phyloP scores from a whole-genome alignment of 129 eudicot species.

The Glebionis coronaria region DNA sequence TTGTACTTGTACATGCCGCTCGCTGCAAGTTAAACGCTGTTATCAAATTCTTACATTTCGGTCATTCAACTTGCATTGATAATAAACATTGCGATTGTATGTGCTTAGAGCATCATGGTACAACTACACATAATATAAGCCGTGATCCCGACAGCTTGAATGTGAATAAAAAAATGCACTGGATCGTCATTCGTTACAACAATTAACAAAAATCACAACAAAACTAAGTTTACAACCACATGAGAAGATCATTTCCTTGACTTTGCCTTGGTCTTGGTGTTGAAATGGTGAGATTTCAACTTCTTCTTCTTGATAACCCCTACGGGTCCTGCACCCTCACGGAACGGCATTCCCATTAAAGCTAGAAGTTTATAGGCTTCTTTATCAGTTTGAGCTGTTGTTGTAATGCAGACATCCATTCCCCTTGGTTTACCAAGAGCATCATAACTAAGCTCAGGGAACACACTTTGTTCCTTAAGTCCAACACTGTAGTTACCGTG shows the following conservation, averaged over 20 bases:
- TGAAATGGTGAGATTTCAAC: constrained; percentile 83
- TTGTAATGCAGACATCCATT: constrained; percentile 84
- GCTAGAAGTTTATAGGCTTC: constrained; percentile 70
- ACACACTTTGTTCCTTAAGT: constrained; percentile 72
- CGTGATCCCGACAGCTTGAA: background rate
- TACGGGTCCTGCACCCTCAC: constrained; percentile 59
- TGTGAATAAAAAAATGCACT: constrained; percentile 16
- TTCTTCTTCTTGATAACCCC: constrained; percentile 51
- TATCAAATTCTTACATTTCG: no score
- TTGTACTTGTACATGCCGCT: no score
- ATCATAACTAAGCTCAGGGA: constrained; percentile 80
- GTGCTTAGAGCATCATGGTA: constrained; percentile 16
- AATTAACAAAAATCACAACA: constrained; percentile 21
- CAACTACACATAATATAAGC: constrained; percentile 23
- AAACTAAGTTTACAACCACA: background rate
- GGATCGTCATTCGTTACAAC: constrained; percentile 6
- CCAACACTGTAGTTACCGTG: constrained; percentile 94
- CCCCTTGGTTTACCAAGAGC: constrained; percentile 77
- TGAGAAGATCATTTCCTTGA: constrained; percentile 28
- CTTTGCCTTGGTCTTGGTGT: constrained; percentile 70
- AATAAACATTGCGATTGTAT: constrained; percentile 2
- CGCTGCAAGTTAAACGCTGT: no score
- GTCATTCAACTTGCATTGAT: no score
- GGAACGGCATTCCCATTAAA: constrained; percentile 97
- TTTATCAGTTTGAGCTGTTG: constrained; percentile 85